Evolutionary conservation across 2,329 filamentous ascomycete genomes (phyloP).

Genomic region (Aureobasidium sp.): DNA sequence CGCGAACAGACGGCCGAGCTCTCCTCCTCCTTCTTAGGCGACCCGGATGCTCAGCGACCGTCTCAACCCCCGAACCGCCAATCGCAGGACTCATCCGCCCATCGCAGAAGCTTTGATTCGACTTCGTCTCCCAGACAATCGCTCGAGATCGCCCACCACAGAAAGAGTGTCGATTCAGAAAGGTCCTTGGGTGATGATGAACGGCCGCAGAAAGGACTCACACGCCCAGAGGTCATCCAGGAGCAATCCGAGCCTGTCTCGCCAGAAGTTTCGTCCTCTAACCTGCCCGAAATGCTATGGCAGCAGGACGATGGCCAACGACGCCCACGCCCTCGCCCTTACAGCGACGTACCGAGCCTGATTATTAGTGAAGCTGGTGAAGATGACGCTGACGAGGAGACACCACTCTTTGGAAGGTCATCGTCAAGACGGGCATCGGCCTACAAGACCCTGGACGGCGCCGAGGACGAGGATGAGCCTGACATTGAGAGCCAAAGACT

Average conservation of each 20-base stretch:
- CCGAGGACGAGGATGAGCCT: background rate
- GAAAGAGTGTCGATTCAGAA: slow-evolving; percentile 9
- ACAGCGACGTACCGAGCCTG: slow-evolving; percentile 21
- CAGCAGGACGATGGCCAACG: background rate
- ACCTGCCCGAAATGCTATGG: slow-evolving; percentile 12
- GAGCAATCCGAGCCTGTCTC: slow-evolving; percentile 29
- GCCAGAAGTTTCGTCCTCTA: slow-evolving; percentile 17
- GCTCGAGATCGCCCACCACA: slow-evolving; percentile 1
- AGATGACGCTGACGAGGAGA: slow-evolving; percentile 20
- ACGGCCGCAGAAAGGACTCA: slow-evolving; percentile 3
- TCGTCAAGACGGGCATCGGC: background rate
- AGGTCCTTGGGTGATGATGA: slow-evolving; percentile 13
- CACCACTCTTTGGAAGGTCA: slow-evolving; percentile 29
- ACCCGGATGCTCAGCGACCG: slow-evolving; percentile 24
- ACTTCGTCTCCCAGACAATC: slow-evolving; percentile 19
- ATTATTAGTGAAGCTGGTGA: slow-evolving; percentile 22
- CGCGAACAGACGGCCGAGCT: slow-evolving; percentile 32
- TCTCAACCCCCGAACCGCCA: background rate
- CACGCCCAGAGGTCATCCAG: slow-evolving; percentile 23
- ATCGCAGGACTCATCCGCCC: slow-evolving; percentile 4
- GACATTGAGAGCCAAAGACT: slow-evolving; percentile 22
- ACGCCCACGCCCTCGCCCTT: background rate
- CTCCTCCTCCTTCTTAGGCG: slow-evolving; percentile 30
- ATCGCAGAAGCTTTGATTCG: slow-evolving; percentile 8
- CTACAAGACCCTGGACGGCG: slow-evolving; percentile 12